Base-by-base conservation (phyloP, 306 rosid species). In the Gastrolobium bilobum region DNA sequence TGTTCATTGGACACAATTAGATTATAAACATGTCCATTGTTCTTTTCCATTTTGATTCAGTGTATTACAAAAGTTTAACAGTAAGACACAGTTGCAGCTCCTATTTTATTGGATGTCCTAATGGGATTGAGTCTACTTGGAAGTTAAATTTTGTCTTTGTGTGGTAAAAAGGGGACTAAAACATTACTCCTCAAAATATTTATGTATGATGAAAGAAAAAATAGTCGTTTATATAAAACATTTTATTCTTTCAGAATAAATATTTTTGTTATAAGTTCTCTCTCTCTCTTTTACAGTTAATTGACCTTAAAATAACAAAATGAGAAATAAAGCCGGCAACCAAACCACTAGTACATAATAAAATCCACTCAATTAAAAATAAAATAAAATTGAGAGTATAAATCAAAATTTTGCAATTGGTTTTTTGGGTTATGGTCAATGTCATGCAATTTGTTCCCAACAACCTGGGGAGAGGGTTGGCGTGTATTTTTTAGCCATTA, bases 21-120 rank as follows among this genome's bases (percentile, higher is more conserved):
- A 71, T 38, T 26, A 42, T 7, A 6, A 40, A 68, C 48, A 43
- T 29, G 48, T 67, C 15, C 3, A 54, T 31, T n/a, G 34, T 30
- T 77, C 57, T 77, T 43, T 42, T 78, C 50, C 30, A 33, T 10
- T 43, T 77, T 44, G 58, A 53, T 77, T 78, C 77, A 58, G 5
- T 68, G 70, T 7, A 57, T 54, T 44, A 14, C 51, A 9, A 53
- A 65, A 40, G 34, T 68, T 44, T 43, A 69, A 14, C 13, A 33
- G 15, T 10, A 20, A 5, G 29, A 3, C 35, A 10, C 52, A 7
- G 11, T 26, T n/a, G 30, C 54, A 68, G 4, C 37, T 48, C 26
- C 69, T 15, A 20, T 78, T 47, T 74, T 14, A n/a, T 59, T 59
- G 35, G 20, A 10, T 30, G n/a, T 40, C 9, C 8, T 3, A 57